Conservation (phyloP, 805 yeast genomes). For the Saturnispora sanitii region DNA sequence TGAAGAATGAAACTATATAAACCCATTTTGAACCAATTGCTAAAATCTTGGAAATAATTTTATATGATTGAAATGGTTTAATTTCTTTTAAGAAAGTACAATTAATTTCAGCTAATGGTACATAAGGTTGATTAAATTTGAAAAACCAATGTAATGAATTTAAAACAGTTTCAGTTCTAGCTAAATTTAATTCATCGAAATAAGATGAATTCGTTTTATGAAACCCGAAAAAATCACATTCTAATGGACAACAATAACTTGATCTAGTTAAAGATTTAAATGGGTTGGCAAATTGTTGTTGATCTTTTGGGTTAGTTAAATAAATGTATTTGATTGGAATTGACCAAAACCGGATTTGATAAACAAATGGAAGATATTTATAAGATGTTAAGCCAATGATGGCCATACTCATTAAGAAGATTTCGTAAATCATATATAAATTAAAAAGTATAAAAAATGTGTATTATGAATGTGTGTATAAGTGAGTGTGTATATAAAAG, state of each 20-base stretch:
- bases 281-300: not conserved
- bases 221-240: slow-evolving; percentile 67
- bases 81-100: slow-evolving; percentile 66
- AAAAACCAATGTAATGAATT: slow-evolving; percentile 31
- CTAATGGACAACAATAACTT: slow-evolving; percentile 52
- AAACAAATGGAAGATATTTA: slow-evolving; percentile 63
- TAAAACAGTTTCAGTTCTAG: slow-evolving; percentile 56
- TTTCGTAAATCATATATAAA: not conserved
- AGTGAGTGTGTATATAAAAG: too few relatives aligned
- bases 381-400: slow-evolving; percentile 27
- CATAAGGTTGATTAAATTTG: slow-evolving; percentile 36
- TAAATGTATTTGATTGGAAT: slow-evolving; percentile 1
- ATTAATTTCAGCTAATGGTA: slow-evolving; percentile 70
- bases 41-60: slow-evolving; percentile 46
- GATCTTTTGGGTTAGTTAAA: not conserved
- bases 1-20: slow-evolving; percentile 57
- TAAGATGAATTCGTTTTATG: slow-evolving; percentile 88
- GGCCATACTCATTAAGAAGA: not conserved
- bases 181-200: slow-evolving; percentile 69
- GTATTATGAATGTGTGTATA: too few relatives aligned
- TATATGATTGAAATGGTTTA: slow-evolving; percentile 50
- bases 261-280: slow-evolving; percentile 10
- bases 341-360: slow-evolving; percentile 34
- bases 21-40: slow-evolving; percentile 90
- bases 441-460: too few relatives aligned